Conservation (phyloP, 139 green algal species). For the Mesostigma viride region DNA sequence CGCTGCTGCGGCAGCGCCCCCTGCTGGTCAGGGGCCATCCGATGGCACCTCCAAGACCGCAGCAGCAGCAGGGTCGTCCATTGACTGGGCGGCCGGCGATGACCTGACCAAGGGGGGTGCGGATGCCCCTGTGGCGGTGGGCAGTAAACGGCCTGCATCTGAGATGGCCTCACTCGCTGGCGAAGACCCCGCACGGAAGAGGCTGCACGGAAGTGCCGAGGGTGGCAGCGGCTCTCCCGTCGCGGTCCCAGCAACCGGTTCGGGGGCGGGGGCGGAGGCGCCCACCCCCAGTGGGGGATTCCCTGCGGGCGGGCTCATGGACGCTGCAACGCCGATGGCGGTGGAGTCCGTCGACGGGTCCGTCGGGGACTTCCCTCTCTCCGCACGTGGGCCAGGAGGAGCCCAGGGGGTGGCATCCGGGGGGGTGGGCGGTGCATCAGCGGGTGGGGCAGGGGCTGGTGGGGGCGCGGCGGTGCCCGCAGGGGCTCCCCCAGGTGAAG, state of each 20-base stretch:
- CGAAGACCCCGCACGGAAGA: no score
- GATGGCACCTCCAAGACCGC: no score
- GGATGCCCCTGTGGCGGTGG: no score
- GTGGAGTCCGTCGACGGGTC: neutral
- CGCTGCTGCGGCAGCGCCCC: neutral
- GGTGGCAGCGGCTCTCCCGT: no score
- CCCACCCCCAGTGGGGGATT: no score
- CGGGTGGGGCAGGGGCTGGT: neutral
- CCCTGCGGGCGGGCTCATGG: neutral
- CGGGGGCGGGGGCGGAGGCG: neutral
- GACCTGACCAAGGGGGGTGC: neutral
- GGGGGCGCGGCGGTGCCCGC: neutral
- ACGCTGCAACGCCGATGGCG: constrained; percentile 1
- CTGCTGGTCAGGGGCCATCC: neutral
- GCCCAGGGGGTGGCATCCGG: neutral
- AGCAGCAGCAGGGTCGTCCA: no score
- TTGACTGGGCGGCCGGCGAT: neutral
- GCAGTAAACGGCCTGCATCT: no score
- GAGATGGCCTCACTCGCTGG: no score
- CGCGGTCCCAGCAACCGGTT: no score
- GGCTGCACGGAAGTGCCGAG: no score
- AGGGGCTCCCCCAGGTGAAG: constrained; percentile 27
- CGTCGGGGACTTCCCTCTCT: neutral
- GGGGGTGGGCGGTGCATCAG: neutral
- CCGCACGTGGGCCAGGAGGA: neutral